A percentile compares a stretch with the other conserved stretches of the same genome.
Evolutionary conservation across 2,329 filamentous ascomycete genomes (phyloP).

Genomic region (Penicillium paneum): DNA sequence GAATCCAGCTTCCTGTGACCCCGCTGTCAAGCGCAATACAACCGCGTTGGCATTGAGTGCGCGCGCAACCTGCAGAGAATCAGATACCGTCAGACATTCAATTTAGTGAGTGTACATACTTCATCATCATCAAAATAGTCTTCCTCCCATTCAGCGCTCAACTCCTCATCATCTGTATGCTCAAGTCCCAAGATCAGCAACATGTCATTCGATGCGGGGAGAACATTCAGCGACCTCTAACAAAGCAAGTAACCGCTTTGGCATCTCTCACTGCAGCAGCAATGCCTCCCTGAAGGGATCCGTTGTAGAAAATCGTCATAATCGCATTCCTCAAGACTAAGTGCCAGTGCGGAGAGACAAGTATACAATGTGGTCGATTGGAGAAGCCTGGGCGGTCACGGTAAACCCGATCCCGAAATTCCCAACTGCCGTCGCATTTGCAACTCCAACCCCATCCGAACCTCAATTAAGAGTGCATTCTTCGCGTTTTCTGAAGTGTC

Average conservation of each 20-base stretch:
- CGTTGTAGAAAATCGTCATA: constrained; percentile 71
- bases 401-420: constrained; percentile 14
- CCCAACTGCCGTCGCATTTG: constrained; percentile 10
- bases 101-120: constrained; percentile 40
- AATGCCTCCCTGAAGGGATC: constrained; percentile 78
- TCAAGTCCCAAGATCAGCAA: constrained; percentile 8
- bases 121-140: constrained; percentile 58
- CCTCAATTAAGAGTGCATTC: neutral
- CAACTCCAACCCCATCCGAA: neutral
- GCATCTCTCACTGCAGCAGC: constrained; percentile 67
- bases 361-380: constrained; percentile 7
- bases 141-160: constrained; percentile 70
- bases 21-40: constrained; percentile 65
- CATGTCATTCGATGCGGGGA: constrained; percentile 15
- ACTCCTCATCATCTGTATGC: constrained; percentile 61
- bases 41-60: constrained; percentile 63
- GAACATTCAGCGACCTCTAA: constrained; percentile 58
- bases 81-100: neutral
- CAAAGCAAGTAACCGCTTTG: constrained; percentile 81
- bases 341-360: constrained; percentile 16
- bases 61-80: constrained; percentile 49
- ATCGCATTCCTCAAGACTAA: constrained; percentile 9
- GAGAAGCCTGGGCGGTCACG: constrained; percentile 27
- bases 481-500: neutral
- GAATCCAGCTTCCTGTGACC: constrained; percentile 76